A percentile compares a stretch with the other conserved stretches of the same genome.
Conservation (phyloP, 768 basidiomycete species). For the Kockovaella imperatae region DNA sequence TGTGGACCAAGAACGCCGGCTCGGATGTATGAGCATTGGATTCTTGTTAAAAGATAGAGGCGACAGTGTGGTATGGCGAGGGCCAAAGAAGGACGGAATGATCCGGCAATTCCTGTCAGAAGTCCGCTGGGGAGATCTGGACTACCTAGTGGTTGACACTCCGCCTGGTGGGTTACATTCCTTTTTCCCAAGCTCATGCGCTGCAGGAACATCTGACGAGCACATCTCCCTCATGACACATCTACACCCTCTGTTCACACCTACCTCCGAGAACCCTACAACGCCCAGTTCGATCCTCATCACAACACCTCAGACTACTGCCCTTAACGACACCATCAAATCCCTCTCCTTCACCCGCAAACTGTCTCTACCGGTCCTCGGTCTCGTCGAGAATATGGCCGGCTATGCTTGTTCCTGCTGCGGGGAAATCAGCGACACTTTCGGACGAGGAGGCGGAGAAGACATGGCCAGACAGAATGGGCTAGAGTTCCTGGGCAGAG, state of each 20-base stretch:
- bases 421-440: constrained; percentile 87
- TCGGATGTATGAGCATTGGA: constrained; percentile 95
- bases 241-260: constrained; percentile 66
- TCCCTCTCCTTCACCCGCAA: constrained; percentile 90
- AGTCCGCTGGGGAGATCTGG: constrained; percentile 94
- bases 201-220: constrained; percentile 93
- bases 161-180: constrained; percentile 67
- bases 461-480: constrained; percentile 72
- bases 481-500: constrained; percentile 69
- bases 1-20: constrained; percentile 66
- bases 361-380: constrained; percentile 75
- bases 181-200: neutral
- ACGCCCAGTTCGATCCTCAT: constrained; percentile 75
- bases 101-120: constrained; percentile 98
- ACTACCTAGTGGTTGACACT: constrained; percentile 92
- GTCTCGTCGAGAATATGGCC: constrained; percentile 96
- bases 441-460: constrained; percentile 86
- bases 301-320: constrained; percentile 95
- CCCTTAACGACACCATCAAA: constrained; percentile 89
- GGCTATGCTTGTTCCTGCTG: constrained; percentile 97
- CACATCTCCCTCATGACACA: constrained; percentile 93
- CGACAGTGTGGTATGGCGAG: constrained; percentile 95
- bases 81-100: constrained; percentile 97
- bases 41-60: constrained; percentile 82
- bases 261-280: constrained; percentile 43